Percentiles rank a stretch among this genome's conserved stretches.
These are phyloP conservation scores for Ramularia endophylla DNA, from an alignment of 2,329 filamentous ascomycete species.

Conservation along the genomic window DNA sequence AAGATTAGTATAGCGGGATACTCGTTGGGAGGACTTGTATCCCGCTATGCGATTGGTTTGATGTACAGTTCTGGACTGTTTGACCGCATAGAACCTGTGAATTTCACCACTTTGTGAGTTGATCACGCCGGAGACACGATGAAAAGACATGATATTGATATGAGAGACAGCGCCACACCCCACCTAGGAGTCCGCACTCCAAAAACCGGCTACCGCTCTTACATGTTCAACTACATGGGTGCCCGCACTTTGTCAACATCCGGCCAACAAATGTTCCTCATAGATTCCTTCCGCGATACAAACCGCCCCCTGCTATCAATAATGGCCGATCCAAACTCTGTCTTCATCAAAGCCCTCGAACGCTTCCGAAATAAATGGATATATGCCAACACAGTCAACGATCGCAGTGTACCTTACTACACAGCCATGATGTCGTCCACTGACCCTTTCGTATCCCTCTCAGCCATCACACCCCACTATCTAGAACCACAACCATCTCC, in stretches of 20 bases:
- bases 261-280: slow-evolving; percentile 78
- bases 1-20: slow-evolving; percentile 88
- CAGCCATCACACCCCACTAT: slow-evolving; percentile 66
- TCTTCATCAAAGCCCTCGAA: slow-evolving; percentile 75
- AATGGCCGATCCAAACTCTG: slow-evolving; percentile 73
- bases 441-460: slow-evolving; percentile 68
- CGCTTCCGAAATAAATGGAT: slow-evolving; percentile 70
- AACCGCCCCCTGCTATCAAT: slow-evolving; percentile 73
- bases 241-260: slow-evolving; percentile 75
- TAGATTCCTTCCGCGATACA: slow-evolving; percentile 79
- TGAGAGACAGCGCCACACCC: slow-evolving; percentile 54
- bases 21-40: slow-evolving; percentile 79
- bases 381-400: slow-evolving; percentile 84
- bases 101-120: slow-evolving; percentile 76
- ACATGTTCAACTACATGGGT: slow-evolving; percentile 70
- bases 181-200: slow-evolving; percentile 52
- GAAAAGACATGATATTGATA: too few relatives aligned
- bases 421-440: slow-evolving; percentile 71
- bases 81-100: slow-evolving; percentile 73
- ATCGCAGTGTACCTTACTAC: slow-evolving; percentile 74
- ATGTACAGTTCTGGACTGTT: slow-evolving; percentile 76
- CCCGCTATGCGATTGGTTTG: slow-evolving; percentile 79
- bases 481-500: slow-evolving; percentile 61
- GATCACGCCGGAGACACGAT: too few relatives aligned
- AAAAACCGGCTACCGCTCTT: slow-evolving; percentile 36